Evolutionary conservation across 2,329 filamentous ascomycete genomes (phyloP), one percentile per base, ranked within the genome.

Genomic region (Claviceps sp.): DNA sequence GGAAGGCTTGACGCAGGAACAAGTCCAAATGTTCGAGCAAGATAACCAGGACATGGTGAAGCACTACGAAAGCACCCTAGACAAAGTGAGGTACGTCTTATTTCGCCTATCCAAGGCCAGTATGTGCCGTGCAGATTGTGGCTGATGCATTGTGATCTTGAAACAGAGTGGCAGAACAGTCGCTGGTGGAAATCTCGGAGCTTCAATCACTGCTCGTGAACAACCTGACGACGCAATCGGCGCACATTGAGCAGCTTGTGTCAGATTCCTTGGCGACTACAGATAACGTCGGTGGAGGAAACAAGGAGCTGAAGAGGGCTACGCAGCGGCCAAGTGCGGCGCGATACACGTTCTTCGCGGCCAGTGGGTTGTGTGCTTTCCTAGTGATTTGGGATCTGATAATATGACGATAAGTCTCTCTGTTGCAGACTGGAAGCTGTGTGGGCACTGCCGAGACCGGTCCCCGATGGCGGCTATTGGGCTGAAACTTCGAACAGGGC

Each of bases 1-100:
- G 49, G 68, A 80, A 43, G 78, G 82, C 55, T 71, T 96, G 55
- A 88, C 85, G 17, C 76, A 82, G 22, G 89, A 96, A 63, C 91
- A 97, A 67, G 72, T 93, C 50, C 91, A 96, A 66, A 79, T 95
- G 64, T 97, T 98, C 70, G 90, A 91, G 59, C 80, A 88, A 68
- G 90, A 94, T 63, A 96, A 97, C 64, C 83, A 89, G 66, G 83
- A 88, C 56, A 89, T 98, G 83, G 76, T 97, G 59, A 86, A 86
- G 66, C 87, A 95, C 68, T 95, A 94, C 67, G 88, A 96, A 67
- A 88, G 86, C 69, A 89, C 87, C n/a, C 72, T 97, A 64, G 85
- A 90, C 66, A 93, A 97, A 76, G 88, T 97, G 58, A 86, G 85
- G 87, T 94, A 78, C 51, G 86, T 77, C 46, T n/a, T 45, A 2